These are phyloP conservation scores for Cyberlindnera misumaiensis DNA, from an alignment of 805 yeast genomes.

Conservation along the genomic window DNA sequence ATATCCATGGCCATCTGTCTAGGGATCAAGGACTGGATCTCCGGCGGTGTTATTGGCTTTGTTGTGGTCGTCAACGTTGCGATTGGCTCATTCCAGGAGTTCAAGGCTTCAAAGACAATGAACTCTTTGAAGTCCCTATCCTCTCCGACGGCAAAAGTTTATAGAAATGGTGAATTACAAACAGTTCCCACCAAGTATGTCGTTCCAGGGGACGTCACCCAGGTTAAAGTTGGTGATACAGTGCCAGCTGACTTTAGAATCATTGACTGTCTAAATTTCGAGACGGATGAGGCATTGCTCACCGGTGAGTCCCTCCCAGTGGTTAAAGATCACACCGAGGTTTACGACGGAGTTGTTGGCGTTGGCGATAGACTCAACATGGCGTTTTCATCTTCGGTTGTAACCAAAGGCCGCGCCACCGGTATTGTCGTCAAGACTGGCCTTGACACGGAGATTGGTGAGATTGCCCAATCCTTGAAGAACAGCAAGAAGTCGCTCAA, in stretches of 20 bases:
- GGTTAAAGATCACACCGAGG: conserved; percentile 40
- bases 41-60: conserved; percentile 73
- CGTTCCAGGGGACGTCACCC: conserved; percentile 69
- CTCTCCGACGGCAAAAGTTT: conserved; percentile 64
- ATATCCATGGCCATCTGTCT: conserved; percentile 66
- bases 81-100: conserved; percentile 67
- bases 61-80: conserved; percentile 57
- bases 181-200: conserved; percentile 57
- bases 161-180: conserved; percentile 50
- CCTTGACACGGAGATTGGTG: conserved; percentile 65
- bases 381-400: conserved; percentile 64
- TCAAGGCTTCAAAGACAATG: conserved; percentile 74
- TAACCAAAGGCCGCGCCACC: conserved; percentile 67
- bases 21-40: conserved; percentile 71
- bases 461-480: conserved; percentile 55
- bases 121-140: conserved; percentile 60
- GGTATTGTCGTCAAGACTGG: conserved; percentile 70
- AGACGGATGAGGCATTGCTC: conserved; percentile 61
- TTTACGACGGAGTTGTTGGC: conserved; percentile 39
- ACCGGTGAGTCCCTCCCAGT: conserved; percentile 66
- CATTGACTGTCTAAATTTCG: conserved; percentile 52
- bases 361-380: conserved; percentile 71
- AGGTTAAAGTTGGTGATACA: conserved; percentile 64
- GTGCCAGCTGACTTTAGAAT: conserved; percentile 69
- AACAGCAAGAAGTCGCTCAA: conserved; percentile 35